phyloP scores from a whole-genome alignment of 2,329 filamentous ascomycete genomes.

The Neonectria hederae region DNA sequence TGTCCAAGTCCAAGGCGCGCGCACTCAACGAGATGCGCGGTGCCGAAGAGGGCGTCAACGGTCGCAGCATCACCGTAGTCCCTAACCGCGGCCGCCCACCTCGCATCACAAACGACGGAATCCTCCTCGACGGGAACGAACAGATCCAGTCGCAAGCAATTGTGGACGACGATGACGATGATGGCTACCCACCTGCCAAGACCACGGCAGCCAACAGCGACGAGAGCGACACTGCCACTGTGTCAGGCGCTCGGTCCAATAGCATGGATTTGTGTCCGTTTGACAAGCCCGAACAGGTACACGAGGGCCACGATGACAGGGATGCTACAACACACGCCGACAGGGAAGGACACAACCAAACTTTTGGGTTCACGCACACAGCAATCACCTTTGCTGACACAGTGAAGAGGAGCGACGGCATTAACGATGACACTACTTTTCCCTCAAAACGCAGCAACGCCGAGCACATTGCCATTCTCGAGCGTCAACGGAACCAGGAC shows the following conservation, averaged over 20 bases:
- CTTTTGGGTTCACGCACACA: constrained; percentile 34
- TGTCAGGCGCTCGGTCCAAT: constrained; percentile 42
- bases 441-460: constrained; percentile 68
- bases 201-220: constrained; percentile 38
- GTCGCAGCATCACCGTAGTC: constrained; percentile 73
- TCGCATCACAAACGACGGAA: constrained; percentile 70
- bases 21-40: constrained; percentile 54
- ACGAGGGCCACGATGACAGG: constrained; percentile 19
- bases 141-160: constrained; percentile 39
- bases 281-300: constrained; percentile 31
- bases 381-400: constrained; percentile 75
- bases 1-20: constrained; percentile 69
- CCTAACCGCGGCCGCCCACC: constrained; percentile 63
- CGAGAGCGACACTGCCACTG: constrained; percentile 52
- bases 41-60: constrained; percentile 72
- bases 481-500: constrained; percentile 82
- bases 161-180: constrained; percentile 44
- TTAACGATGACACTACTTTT: constrained; percentile 59
- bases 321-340: constrained; percentile 4
- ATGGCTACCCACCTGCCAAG: constrained; percentile 41
- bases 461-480: constrained; percentile 87
- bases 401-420: constrained; percentile 67
- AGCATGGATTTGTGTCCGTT: constrained; percentile 38
- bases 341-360: constrained; percentile 19
- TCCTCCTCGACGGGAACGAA: constrained; percentile 53